Conservation (phyloP, 257 asterid species). For the Galeopsis tetrahit region DNA sequence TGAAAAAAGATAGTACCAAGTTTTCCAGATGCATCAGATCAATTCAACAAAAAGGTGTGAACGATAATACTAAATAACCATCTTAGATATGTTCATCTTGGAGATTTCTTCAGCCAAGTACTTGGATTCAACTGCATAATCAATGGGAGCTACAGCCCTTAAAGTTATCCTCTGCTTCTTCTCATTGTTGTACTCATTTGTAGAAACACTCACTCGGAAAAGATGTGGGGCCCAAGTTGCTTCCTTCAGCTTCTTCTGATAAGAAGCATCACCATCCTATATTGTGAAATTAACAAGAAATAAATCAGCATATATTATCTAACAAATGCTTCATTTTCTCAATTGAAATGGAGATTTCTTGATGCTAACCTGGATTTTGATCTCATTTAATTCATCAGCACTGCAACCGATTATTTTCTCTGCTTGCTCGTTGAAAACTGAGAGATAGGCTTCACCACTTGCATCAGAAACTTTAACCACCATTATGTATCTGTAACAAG, state of each 20-base stretch:
- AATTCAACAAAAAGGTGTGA: neutral
- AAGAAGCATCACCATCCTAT: slow-evolving; percentile 57
- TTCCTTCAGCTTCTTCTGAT: slow-evolving; percentile 55
- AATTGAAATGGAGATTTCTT: neutral
- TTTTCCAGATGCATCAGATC: neutral
- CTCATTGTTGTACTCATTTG: slow-evolving; percentile 75
- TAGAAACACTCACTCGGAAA: slow-evolving; percentile 72
- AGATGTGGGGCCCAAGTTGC: slow-evolving; percentile 75
- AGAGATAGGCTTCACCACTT: slow-evolving; percentile 84
- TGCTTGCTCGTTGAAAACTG: slow-evolving; percentile 78
- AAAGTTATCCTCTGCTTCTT: slow-evolving; percentile 84
- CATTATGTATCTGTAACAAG: slow-evolving; percentile 66
- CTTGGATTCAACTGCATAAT: slow-evolving; percentile 77
- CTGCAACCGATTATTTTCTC: slow-evolving; percentile 75
- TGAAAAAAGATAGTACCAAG: neutral
- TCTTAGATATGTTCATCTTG: slow-evolving; percentile 58
- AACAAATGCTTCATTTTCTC: neutral
- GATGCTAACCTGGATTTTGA: slow-evolving; percentile 61
- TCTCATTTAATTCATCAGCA: slow-evolving; percentile 80
- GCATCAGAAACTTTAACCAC: slow-evolving; percentile 73
- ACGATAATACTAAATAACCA: slow-evolving; percentile 8
- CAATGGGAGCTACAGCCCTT: slow-evolving; percentile 71
- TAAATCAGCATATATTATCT: slow-evolving; percentile 8
- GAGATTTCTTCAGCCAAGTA: slow-evolving; percentile 69
- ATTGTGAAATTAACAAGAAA: neutral